Base-by-base conservation (phyloP, 306 rosid genomes). In the Leucaena leucocephala region DNA sequence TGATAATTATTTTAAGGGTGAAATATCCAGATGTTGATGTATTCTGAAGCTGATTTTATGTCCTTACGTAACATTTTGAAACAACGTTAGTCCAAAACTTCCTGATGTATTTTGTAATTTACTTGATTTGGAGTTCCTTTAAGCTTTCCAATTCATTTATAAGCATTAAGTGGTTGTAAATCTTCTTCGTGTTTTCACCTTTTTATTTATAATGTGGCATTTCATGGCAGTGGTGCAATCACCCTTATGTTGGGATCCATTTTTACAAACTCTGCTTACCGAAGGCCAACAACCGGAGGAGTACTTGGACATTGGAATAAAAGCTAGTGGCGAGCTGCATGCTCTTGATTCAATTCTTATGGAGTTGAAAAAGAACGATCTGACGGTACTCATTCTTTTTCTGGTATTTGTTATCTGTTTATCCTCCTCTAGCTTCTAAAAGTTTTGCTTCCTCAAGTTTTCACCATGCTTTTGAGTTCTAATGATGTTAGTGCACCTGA, bases 201-300 rank as follows among this genome's bases (percentile, higher is more conserved):
- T 58, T 59, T 59, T 59, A 27, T 22, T 59, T 59, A 59, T 22
- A 38, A 59, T 27, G 65, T 27, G 39, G 65, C 38, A 59, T 59
- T 27, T 27, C 65, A 10, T 59, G 36, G 65, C 65, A 59, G 65
- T 59, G 65, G 4, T 59, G 65, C 4, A 22, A 59, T 59, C 65
- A 59, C 8, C 65, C 65, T 27, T 59, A 59, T 27, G 65, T 59
- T 59, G 65, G 10, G 16, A 59, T 22, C 65, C 65, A 59, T 59
- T 2, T 27, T 10, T 59, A 59, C 65, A 59, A 59, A 59, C 65
- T 21, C 34, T 10, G 36, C 65, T 21, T 59, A 59, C 65, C 16
- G 6, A 59, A 59, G 38, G 38, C 38, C 65, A 9, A 10, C 65
- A 1, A 8, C 38, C 5, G 16, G 15, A 3, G 22, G 38, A 59